Conservation (phyloP, 208 protist genomes). For the Trypanosoma scelopori region DNA sequence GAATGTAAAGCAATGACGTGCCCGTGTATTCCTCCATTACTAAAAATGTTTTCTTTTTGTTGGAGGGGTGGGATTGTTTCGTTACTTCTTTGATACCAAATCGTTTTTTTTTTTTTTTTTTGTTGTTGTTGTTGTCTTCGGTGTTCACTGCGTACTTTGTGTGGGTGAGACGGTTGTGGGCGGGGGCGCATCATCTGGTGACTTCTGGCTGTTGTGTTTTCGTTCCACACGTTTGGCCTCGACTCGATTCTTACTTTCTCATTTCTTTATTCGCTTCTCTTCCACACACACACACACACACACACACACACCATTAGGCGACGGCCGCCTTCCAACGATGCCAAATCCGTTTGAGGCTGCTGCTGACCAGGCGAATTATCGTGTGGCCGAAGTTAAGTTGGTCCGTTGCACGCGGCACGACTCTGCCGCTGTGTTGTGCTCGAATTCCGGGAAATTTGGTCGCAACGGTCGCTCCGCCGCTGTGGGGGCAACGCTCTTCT, state of each 20-base stretch:
- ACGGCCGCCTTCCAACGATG: not conserved
- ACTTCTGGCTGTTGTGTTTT: too few species aligned
- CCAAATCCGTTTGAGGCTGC: slow-evolving; percentile 49
- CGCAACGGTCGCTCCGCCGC: slow-evolving; percentile 62
- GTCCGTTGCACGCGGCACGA: slow-evolving; percentile 55
- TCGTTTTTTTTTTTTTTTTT: not conserved
- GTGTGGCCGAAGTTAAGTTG: slow-evolving; percentile 57
- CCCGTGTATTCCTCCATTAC: not conserved
- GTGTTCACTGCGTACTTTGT: too few species aligned
- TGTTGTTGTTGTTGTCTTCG: not conserved
- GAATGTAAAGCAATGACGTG: not conserved
- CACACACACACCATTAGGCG: too few species aligned
- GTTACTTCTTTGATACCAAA: too few species aligned
- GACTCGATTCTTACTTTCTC: too few species aligned
- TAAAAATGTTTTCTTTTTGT: too few species aligned
- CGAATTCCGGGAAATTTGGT: slow-evolving; percentile 74
- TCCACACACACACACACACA: too few species aligned
- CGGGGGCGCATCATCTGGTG: too few species aligned
- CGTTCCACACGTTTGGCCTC: too few species aligned
- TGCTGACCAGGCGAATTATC: slow-evolving; percentile 61
- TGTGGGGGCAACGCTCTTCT: slow-evolving; percentile 81
- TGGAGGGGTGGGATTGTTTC: too few species aligned
- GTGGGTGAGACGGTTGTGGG: too few species aligned
- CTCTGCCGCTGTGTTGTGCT: slow-evolving; percentile 67
- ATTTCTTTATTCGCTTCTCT: too few species aligned